Conservation (phyloP, 306 rosid genomes). For the Geum urbanum region DNA sequence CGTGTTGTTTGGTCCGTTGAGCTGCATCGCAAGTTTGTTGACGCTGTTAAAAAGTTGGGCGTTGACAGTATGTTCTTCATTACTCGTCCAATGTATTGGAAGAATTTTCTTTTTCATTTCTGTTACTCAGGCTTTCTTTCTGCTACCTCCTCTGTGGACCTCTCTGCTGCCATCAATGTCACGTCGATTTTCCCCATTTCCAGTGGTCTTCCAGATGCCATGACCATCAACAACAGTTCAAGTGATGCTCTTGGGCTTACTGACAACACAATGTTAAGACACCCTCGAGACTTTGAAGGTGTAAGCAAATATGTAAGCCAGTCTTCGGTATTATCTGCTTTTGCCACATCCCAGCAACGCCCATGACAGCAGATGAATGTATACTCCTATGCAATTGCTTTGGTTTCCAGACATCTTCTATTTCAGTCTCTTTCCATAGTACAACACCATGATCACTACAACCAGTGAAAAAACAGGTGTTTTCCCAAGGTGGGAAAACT, state of each 20-base stretch:
- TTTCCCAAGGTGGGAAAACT: slow-evolving; percentile 80
- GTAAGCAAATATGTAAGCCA: slow-evolving; percentile 10
- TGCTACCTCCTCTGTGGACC: too few relatives aligned
- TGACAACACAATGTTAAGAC: slow-evolving; percentile 39
- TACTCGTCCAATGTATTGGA: too few relatives aligned
- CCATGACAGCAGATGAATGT: slow-evolving; percentile 98
- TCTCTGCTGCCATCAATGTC: too few relatives aligned
- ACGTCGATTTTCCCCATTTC: slow-evolving; percentile 50
- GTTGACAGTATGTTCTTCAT: too few relatives aligned
- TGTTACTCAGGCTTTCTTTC: too few relatives aligned
- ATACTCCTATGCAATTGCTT: slow-evolving; percentile 66
- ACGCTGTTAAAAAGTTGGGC: too few relatives aligned
- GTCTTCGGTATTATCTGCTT: slow-evolving; percentile 59
- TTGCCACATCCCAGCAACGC: slow-evolving; percentile 87
- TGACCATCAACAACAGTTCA: slow-evolving; percentile 1
- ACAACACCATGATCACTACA: slow-evolving; percentile 92
- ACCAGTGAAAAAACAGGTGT: slow-evolving; percentile 68
- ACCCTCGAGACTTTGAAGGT: slow-evolving; percentile 38
- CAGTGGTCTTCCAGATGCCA: slow-evolving; percentile 44
- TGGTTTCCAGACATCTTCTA: slow-evolving; percentile 70
- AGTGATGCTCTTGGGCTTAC: slow-evolving; percentile 32
- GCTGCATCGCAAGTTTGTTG: too few relatives aligned
- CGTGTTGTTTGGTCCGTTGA: too few relatives aligned
- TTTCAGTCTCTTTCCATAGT: slow-evolving; percentile 73
- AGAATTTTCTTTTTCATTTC: too few relatives aligned